Evolutionary conservation across 2,329 filamentous ascomycete species (phyloP), one percentile per base, ranked within the genome.

Genomic region (Aspergillus clavatus): DNA sequence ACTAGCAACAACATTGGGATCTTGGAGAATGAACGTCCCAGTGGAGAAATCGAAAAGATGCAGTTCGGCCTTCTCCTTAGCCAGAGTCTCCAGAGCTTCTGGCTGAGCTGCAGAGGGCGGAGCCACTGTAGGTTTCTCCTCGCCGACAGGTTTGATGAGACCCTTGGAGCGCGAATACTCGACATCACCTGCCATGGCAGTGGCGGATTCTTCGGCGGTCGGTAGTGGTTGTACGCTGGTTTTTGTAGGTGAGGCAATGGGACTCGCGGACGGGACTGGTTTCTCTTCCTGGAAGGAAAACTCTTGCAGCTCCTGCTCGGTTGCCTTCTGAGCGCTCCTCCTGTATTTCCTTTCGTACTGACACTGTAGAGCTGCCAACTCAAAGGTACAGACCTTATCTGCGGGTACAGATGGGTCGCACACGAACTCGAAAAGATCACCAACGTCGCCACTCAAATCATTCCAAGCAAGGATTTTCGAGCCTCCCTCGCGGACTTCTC

Each of bases 321-420:
- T 89, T 1, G 93, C 93, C 39, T 83, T 84, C 37, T 88, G 83
- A 57, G 88, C 80, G 29, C 81, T 84, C 61, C 84, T 86, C 52
- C 88, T 82, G 68, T 93, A 94, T 68, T 95, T 97, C 61, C 91
- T 82, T 73, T 98, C 93, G 84, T 94, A 98, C 69, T 98, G 93
- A 66, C 93, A 96, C 79, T 96, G 84, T 46, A 87, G 80, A 6
- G 93, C 87, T 42, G 89, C 83, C 43, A 85, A 77, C 61, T 91
- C 82, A 66, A 98, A 97, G 12, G 84, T 81, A 37, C 84, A 78
- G 19, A 93, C 84, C 57, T 90, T 86, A 38, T 82, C 77, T 2
- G 82, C 72, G 22, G 82, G 75, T 33, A 86, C 80, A 10, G 83
- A 83, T 29, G 76, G 67, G 70, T 97, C 93, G 72, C 90, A 97